Evolutionary conservation across 768 basidiomycete genomes (phyloP), one percentile per base, ranked within the genome.

Genomic region (Pisolithus tinctorius): DNA sequence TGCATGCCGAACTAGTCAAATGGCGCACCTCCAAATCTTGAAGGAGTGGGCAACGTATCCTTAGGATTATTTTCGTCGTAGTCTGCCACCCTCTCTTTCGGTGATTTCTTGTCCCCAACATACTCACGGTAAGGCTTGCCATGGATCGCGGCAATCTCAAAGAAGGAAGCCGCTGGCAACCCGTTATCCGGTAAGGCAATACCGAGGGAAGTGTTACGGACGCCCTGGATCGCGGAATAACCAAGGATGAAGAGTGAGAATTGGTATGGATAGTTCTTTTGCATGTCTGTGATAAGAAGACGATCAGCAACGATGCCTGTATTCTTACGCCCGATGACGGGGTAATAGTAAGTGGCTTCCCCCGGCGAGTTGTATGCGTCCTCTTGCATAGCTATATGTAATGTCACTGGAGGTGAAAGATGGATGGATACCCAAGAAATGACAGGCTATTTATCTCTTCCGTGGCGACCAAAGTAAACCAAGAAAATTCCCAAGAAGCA

Each of bases 171-270:
- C 9, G 48, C 26, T 5, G 23, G 64, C 14, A 58, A 31, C 39
- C 26, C 30, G n/a, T 30, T 1, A n/a, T 14, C 40, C 6, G 40
- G 31, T 10, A 30, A 13, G 20, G 40, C 34, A n/a, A 31, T 36
- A 16, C 17, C 14, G 9, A 47, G 8, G 17, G 30, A 3, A n/a
- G 30, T 9, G 14, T 50, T 29, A n/a, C 34, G 11, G 16, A 46
- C 56, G 39, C 51, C 49, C 41, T 58, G 57, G 14, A 58, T 29
- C 4, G 50, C 48, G 14, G 48, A 53, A 47, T 50, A 66, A 34
- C 61, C 52, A 16, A 64, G 55, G 50, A 64, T 25, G 23, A 64
- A 64, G 29, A 64, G 60, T 5, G 65, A 43, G 50, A 66, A 64
- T 29, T 64, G 63, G 49, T 60, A 51, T 3, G 62, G 59, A n/a